These are phyloP conservation scores for Ilyonectria robusta DNA, from an alignment of 2,329 filamentous ascomycete species.

Conservation along the genomic window DNA sequence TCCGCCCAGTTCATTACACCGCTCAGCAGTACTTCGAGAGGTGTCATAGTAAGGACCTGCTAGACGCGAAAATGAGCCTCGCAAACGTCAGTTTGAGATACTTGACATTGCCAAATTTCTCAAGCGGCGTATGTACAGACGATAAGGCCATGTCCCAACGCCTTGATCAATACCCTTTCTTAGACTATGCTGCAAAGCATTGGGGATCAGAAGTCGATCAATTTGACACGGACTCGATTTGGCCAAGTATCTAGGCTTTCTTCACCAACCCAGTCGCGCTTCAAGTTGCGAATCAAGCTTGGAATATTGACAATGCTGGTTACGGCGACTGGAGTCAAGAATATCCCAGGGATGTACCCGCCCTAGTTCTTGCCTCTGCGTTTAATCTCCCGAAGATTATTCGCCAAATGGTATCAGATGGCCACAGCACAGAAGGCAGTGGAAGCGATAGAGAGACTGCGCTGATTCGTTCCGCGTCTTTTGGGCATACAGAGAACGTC, in stretches of 20 bases:
- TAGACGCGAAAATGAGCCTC: background rate
- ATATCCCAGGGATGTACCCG: background rate
- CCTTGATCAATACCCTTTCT: slow-evolving; percentile 1
- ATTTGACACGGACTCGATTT: too few relatives aligned
- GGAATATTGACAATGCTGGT: background rate
- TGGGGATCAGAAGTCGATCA: too few relatives aligned
- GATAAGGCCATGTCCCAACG: background rate
- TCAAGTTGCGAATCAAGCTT: background rate
- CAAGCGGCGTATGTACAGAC: background rate
- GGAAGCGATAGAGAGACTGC: background rate
- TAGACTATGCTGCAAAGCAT: slow-evolving; percentile 8
- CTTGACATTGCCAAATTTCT: slow-evolving; percentile 7
- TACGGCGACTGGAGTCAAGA: slow-evolving; percentile 1
- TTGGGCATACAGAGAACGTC: background rate
- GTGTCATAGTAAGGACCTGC: background rate
- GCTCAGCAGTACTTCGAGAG: slow-evolving; percentile 11
- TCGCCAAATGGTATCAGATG: background rate
- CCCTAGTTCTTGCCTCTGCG: background rate
- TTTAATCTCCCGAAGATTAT: background rate
- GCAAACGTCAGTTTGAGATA: background rate
- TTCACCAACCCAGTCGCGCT: background rate
- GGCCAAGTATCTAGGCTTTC: too few relatives aligned
- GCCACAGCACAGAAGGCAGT: background rate
- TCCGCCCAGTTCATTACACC: background rate
- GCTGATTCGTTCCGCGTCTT: background rate